phyloP scores from a whole-genome alignment of 2,329 filamentous ascomycete genomes.

The Cercospora sojina region DNA sequence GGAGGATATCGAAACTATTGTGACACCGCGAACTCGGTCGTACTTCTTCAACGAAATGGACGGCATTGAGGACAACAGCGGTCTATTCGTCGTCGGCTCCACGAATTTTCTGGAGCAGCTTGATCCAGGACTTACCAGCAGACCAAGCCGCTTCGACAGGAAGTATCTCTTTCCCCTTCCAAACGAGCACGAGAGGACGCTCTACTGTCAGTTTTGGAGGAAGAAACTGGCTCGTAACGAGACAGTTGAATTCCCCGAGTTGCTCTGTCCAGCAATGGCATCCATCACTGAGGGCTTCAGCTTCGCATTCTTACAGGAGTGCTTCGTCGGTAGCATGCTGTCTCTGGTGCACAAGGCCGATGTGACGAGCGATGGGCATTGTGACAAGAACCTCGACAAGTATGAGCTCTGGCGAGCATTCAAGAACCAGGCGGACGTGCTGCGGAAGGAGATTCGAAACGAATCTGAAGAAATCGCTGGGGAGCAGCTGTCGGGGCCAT shows the following conservation, averaged over 20 bases:
- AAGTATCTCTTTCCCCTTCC: conserved; percentile 62
- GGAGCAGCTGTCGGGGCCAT: not conserved
- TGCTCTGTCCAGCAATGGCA: conserved; percentile 58
- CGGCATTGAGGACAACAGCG: conserved; percentile 66
- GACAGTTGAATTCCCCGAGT: conserved; percentile 59
- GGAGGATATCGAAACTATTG: conserved; percentile 68
- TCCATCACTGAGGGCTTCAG: conserved; percentile 62
- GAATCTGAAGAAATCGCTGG: not conserved
- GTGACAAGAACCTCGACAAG: conserved; percentile 47
- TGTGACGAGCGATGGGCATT: conserved; percentile 27
- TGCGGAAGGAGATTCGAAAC: conserved; percentile 58
- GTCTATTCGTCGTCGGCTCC: conserved; percentile 59
- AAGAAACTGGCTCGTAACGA: conserved; percentile 56
- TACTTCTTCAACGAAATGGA: conserved; percentile 74
- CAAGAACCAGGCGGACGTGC: conserved; percentile 59
- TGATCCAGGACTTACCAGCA: conserved; percentile 62
- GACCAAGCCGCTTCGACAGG: conserved; percentile 64
- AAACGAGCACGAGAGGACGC: conserved; percentile 53
- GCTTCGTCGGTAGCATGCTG: conserved; percentile 63
- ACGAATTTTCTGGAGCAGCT: conserved; percentile 58
- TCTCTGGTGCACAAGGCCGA: conserved; percentile 50
- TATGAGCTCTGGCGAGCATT: conserved; percentile 61
- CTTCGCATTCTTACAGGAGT: conserved; percentile 69
- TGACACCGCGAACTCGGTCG: conserved; percentile 59
- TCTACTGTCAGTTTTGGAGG: conserved; percentile 65